Percentiles rank a stretch among this genome's conserved stretches.
Conservation (phyloP, 2,329 filamentous ascomycete species). For the Penicillium sp. region DNA sequence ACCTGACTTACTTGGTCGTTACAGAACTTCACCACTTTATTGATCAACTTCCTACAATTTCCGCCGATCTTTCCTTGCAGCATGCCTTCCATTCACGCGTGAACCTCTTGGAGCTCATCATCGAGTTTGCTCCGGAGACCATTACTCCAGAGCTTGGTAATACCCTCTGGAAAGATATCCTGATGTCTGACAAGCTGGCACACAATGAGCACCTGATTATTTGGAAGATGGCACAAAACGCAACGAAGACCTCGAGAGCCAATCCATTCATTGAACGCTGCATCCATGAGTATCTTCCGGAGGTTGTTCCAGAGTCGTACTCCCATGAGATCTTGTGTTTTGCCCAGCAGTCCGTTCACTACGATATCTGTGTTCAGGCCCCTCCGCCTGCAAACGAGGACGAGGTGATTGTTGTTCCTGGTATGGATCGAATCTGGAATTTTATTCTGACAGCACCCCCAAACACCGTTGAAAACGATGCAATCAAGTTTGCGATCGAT, state of each 20-base stretch:
- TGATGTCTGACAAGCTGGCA: slow-evolving; percentile 64
- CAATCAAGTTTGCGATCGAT: slow-evolving; percentile 71
- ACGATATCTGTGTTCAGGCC: slow-evolving; percentile 60
- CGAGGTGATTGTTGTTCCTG: slow-evolving; percentile 48
- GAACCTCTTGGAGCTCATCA: slow-evolving; percentile 61
- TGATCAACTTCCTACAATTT: slow-evolving; percentile 43
- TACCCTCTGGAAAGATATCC: slow-evolving; percentile 71
- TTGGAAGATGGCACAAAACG: slow-evolving; percentile 66
- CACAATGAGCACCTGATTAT: slow-evolving; percentile 64
- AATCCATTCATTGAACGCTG: slow-evolving; percentile 49
- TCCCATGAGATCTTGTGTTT: slow-evolving; percentile 44
- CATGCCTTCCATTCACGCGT: slow-evolving; percentile 55
- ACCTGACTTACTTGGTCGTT: slow-evolving; percentile 63
- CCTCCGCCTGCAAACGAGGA: slow-evolving; percentile 46
- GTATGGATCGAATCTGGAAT: slow-evolving; percentile 76
- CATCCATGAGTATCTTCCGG: slow-evolving; percentile 45
- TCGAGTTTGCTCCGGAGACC: slow-evolving; percentile 62
- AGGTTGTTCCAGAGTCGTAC: slow-evolving; percentile 41
- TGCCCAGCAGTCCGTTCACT: slow-evolving; percentile 44
- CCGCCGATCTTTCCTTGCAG: slow-evolving; percentile 43
- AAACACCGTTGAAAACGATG: slow-evolving; percentile 65
- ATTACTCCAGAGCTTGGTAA: slow-evolving; percentile 64
- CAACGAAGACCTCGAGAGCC: slow-evolving; percentile 28
- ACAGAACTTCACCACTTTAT: slow-evolving; percentile 65
- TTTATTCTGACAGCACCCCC: slow-evolving; percentile 71